Percentiles rank a stretch among this genome's conserved stretches.
Evolutionary conservation across 768 basidiomycete species (phyloP).

Genomic region (Hypsizygus marmoreus): DNA sequence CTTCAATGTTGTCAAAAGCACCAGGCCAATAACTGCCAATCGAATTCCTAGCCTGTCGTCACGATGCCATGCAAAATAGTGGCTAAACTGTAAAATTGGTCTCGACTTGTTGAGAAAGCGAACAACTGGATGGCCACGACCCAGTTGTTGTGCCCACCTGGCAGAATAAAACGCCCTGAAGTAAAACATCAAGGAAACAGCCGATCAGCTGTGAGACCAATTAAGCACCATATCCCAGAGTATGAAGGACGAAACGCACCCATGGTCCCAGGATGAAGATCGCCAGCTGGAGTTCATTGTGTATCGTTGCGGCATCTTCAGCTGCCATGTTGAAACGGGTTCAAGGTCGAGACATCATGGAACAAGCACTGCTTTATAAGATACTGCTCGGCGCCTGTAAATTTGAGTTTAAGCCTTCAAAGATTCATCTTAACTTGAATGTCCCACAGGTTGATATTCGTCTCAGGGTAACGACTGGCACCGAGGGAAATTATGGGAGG

Average conservation of each 20-base stretch:
- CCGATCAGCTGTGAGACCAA: constrained; percentile 30
- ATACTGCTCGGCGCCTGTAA: too few species aligned
- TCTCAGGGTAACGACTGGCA: too few species aligned
- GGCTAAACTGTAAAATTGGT: constrained; percentile 26
- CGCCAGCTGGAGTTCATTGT: constrained; percentile 22
- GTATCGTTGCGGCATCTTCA: too few species aligned
- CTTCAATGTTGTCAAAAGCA: constrained; percentile 29
- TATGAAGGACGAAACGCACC: constrained; percentile 21
- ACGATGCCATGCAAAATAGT: constrained; percentile 24
- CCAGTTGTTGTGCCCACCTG: constrained; percentile 28
- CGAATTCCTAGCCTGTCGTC: constrained; percentile 23
- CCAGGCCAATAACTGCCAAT: constrained; percentile 24
- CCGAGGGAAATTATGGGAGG: too few species aligned
- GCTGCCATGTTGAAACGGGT: too few species aligned
- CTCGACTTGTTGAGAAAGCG: too few species aligned
- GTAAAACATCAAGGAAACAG: constrained; percentile 26
- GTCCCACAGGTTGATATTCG: too few species aligned
- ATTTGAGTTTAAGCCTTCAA: too few species aligned
- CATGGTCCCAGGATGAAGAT: constrained; percentile 33
- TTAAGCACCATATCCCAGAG: too few species aligned
- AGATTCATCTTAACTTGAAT: too few species aligned
- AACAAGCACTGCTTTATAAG: too few species aligned
- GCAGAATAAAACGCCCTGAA: constrained; percentile 32
- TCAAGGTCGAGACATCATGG: too few species aligned
- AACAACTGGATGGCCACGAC: background rate